These are phyloP conservation scores for Melanogaster broomeanus DNA, from an alignment of 768 basidiomycete genomes.

Conservation along the genomic window DNA sequence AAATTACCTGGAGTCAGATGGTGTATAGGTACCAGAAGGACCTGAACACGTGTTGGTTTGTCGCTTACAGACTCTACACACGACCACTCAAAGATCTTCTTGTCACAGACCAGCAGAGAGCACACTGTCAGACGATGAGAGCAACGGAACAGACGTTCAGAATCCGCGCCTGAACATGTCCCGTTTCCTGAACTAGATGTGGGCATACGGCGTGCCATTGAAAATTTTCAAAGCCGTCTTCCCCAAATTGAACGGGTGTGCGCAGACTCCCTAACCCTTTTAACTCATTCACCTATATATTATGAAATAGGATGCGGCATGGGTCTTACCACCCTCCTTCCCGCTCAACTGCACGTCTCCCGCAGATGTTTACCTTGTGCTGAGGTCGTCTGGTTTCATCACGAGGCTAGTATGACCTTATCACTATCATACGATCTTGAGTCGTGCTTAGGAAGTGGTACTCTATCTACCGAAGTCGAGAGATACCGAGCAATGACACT, in stretches of 20 bases:
- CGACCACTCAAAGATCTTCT: neutral
- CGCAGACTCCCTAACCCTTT: conserved; percentile 1
- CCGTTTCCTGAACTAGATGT: conserved; percentile 84
- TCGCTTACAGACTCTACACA: neutral
- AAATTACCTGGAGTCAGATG: conserved; percentile 78
- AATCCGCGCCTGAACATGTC: conserved; percentile 41
- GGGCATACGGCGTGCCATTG: conserved; percentile 64
- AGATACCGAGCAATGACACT: conserved; percentile 72
- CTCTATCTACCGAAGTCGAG: conserved; percentile 77
- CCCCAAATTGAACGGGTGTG: conserved; percentile 89
- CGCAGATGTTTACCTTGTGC: conserved; percentile 85
- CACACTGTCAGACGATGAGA: conserved; percentile 61
- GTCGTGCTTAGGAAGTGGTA: conserved; percentile 91
- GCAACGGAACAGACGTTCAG: conserved; percentile 40
- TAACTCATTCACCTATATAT: neutral
- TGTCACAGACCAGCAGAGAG: conserved; percentile 50
- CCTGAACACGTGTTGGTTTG: conserved; percentile 71
- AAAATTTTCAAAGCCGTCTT: conserved; percentile 81
- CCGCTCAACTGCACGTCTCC: conserved; percentile 87
- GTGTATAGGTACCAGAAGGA: conserved; percentile 82
- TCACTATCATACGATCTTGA: conserved; percentile 61
- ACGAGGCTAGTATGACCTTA: conserved; percentile 80
- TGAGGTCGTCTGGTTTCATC: conserved; percentile 92
- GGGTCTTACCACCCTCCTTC: conserved; percentile 82
- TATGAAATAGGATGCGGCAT: conserved; percentile 77